Conservation (phyloP, 1,139 yeast genomes). For the Taphrina pruni region DNA sequence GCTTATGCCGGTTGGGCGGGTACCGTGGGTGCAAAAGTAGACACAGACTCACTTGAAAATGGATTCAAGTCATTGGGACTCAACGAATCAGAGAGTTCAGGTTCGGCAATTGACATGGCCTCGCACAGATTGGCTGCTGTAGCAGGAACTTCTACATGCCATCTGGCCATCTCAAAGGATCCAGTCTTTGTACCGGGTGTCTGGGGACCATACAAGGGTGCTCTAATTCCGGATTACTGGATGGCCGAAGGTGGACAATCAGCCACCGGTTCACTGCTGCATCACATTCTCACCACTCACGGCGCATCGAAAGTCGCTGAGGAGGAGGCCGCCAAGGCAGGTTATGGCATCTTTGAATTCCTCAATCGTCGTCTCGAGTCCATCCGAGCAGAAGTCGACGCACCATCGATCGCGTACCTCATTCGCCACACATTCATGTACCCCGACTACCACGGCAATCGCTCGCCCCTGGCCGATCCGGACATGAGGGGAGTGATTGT, state of each 20-base stretch:
- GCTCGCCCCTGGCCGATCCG: conserved; percentile 96
- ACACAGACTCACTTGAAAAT: conserved; percentile 57
- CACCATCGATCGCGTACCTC: conserved; percentile 75
- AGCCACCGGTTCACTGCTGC: conserved; percentile 91
- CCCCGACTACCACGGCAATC: conserved; percentile 95
- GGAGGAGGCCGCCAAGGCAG: conserved; percentile 66
- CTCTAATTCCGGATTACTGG: conserved; percentile 87
- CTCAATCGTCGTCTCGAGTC: conserved; percentile 75
- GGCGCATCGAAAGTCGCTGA: conserved; percentile 81
- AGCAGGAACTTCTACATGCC: conserved; percentile 98
- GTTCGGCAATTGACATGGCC: conserved; percentile 52
- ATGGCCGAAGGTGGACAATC: conserved; percentile 99
- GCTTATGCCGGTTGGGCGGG: conserved; percentile 99
- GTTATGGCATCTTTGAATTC: conserved; percentile 78
- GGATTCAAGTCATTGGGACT: conserved; percentile 52
- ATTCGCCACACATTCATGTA: conserved; percentile 87
- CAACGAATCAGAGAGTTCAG: conserved; percentile 52
- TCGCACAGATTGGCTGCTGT: conserved; percentile 93
- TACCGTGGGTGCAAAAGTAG: conserved; percentile 86
- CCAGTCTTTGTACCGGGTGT: conserved; percentile 94
- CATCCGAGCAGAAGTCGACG: conserved; percentile 62
- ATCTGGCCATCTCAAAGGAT: conserved; percentile 81
- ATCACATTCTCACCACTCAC: conserved; percentile 86
- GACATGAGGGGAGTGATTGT: conserved; percentile 90
- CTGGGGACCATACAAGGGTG: conserved; percentile 98